Evolutionary conservation across 1,284 basidiomycete species (phyloP), one percentile per base, ranked within the genome.

Genomic region (Leccinum subrobustum): DNA sequence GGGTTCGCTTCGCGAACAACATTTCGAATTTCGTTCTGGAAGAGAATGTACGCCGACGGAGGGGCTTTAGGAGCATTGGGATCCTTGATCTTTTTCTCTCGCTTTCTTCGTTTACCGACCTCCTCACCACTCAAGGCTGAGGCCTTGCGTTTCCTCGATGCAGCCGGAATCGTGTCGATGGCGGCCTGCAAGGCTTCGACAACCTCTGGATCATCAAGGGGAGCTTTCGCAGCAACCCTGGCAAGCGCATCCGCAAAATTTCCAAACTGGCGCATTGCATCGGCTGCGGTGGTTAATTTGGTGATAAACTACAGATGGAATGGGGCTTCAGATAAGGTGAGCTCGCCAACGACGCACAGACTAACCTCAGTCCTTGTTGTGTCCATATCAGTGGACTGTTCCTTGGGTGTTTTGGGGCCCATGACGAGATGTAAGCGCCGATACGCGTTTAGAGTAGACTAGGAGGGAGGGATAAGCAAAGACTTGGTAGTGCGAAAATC

Each of bases 11-110:
- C 78, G 78, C 88, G 88, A 68, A 93, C 80, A 64, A 84, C 78
- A 64, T 87, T 85, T 69, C 95, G 89, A 62, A 95, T 83, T 50
- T 93, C 90, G 74, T 98, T 98, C 77, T 98, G 96, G 83, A 92
- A 99, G 68, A 97, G 81, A 73, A 99, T 87, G 80, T 98, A 99
- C 18, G 95, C 95, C 18, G 93, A 94, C 20, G 95, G 85, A 27
- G 96, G 95, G 16, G 95, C 88, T 77, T 97, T 98, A 48, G 96
- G 96, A 60, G 94, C 94, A 74, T 95, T 91, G 37, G 95, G 95
- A 73, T 99, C 96, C 74, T 88, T 94, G 60, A 77, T 75, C 68
- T 88, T 89, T 71, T 86, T 89, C 70, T 73, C 77, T 61, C 71
- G 69, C 67, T 66, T 77, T 73, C 65, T 70, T 72, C 70, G 74